These are phyloP conservation scores for Mucor plumbeus DNA, from an alignment of 371 early-diverging fungal genomes.

Conservation along the genomic window DNA sequence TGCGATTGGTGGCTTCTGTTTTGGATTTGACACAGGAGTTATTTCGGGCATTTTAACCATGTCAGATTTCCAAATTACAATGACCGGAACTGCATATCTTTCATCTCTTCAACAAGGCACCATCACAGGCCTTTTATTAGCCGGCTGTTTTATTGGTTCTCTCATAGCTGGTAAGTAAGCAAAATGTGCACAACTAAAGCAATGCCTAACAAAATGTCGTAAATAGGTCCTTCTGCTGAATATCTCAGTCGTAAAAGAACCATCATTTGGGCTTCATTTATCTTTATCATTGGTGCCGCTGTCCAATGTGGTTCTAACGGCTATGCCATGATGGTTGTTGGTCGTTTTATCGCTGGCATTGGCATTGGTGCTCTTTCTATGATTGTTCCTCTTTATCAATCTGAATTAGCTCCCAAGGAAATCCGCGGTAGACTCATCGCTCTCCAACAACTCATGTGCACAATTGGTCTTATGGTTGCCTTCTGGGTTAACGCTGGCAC, in stretches of 20 bases:
- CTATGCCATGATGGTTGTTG: constrained; percentile 63
- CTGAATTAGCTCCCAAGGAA: constrained; percentile 65
- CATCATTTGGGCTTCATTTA: constrained; percentile 38
- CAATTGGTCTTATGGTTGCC: constrained; percentile 56
- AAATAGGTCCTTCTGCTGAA: constrained; percentile 41
- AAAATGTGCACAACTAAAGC: background rate
- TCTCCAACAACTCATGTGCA: constrained; percentile 53
- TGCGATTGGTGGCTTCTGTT: constrained; percentile 58
- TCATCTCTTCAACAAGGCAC: constrained; percentile 48
- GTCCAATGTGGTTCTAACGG: constrained; percentile 60
- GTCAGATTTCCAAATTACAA: constrained; percentile 40
- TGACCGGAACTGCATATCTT: constrained; percentile 31
- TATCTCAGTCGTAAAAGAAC: constrained; percentile 44
- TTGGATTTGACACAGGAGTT: constrained; percentile 62
- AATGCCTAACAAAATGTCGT: background rate
- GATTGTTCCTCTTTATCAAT: constrained; percentile 58
- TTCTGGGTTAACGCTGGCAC: constrained; percentile 54
- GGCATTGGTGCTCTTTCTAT: constrained; percentile 81
- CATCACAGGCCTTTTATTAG: constrained; percentile 49
- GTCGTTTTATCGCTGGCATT: constrained; percentile 78
- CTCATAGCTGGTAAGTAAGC: constrained; percentile 44
- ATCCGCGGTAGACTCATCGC: constrained; percentile 58
- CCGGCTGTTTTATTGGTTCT: constrained; percentile 59
- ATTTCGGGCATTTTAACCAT: constrained; percentile 56
- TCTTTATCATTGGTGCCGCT: constrained; percentile 49